Conservation (phyloP, 768 basidiomycete genomes). For the Clathrus columnatus region DNA sequence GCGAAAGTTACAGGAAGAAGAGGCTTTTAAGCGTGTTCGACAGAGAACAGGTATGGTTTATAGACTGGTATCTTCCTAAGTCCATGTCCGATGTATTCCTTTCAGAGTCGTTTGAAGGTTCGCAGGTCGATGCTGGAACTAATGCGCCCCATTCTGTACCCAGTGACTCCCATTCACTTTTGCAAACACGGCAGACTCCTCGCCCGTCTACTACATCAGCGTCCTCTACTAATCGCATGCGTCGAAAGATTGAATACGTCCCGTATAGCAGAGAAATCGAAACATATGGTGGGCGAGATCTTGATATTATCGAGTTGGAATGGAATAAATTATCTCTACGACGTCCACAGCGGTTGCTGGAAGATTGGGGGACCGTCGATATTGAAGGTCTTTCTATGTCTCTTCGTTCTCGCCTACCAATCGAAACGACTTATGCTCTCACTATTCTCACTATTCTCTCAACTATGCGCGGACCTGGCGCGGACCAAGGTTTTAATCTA, state of each 20-base stretch:
- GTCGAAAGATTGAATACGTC: constrained; percentile 83
- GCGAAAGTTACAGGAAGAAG: constrained; percentile 63
- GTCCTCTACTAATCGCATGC: constrained; percentile 39
- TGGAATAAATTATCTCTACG: constrained; percentile 36
- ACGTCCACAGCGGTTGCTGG: constrained; percentile 58
- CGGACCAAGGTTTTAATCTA: constrained; percentile 59
- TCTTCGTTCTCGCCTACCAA: constrained; percentile 72
- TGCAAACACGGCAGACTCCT: neutral
- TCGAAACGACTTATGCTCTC: constrained; percentile 84
- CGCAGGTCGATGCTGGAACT: constrained; percentile 31
- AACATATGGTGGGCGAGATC: constrained; percentile 74
- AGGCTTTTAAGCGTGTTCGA: constrained; percentile 59
- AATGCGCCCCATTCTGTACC: neutral
- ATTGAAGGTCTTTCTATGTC: constrained; percentile 93
- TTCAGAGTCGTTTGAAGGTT: constrained; percentile 40
- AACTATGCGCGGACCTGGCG: constrained; percentile 54
- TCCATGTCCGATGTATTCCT: constrained; percentile 12
- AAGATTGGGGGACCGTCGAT: constrained; percentile 84
- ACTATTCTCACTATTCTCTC: constrained; percentile 80
- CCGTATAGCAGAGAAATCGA: constrained; percentile 71
- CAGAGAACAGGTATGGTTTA: constrained; percentile 57
- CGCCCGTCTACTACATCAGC: constrained; percentile 12
- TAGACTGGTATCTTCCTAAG: constrained; percentile 2
- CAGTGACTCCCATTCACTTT: neutral
- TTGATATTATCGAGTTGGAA: constrained; percentile 58